Base-by-base conservation (phyloP, 805 yeast species). In the Martiniozyma abietophila region DNA sequence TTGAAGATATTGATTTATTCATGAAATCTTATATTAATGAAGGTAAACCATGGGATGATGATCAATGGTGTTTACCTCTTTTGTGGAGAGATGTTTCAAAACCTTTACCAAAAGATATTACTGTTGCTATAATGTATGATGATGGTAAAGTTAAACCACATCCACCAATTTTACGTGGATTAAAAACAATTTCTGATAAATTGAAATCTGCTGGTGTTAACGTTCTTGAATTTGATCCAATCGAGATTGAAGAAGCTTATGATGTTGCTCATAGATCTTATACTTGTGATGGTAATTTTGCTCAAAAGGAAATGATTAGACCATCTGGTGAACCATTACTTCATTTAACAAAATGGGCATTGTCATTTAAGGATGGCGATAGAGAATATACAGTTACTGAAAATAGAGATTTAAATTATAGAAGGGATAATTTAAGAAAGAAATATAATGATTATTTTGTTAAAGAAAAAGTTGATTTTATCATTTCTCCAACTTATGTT, bases 311-410 rank as follows among this genome's bases (percentile, higher is more conserved):
- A 30, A 51, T 71, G 47, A 52, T 81, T 40, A 56, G 61, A 14
- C 67, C 58, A 4, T 72, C 81, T 10, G 88, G 89, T 28, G 89
- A 83, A 53, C 88, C 88, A 23, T 54, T 76, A 38, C 53, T 61
- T 11, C 76, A 75, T 40, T 65, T 80, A 46, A 76, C 84, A 25
- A 69, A 74, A 50, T 76, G 78, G 71, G 65, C 65, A 32, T 56
- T 78, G 42, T 63, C 69, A 29, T 65, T 62, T 44, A 84, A 83
- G 40, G 64, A 65, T 12, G 84, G 83, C 38, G 67, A 74, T 31
- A 59, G 58, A 29, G 54, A 52, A 11, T 58, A 62, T 39, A 49
- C 69, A 10, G 59, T 68, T 18, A 50, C 65, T 8, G 83, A 76
- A 44, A 70, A 71, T 54, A 69, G 80, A 50, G 58, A 62, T 45